A percentile compares a stretch with the other conserved stretches of the same genome.
Evolutionary conservation across 2,329 filamentous ascomycete genomes (phyloP).

Genomic region (Pseudocercospora ulei): DNA sequence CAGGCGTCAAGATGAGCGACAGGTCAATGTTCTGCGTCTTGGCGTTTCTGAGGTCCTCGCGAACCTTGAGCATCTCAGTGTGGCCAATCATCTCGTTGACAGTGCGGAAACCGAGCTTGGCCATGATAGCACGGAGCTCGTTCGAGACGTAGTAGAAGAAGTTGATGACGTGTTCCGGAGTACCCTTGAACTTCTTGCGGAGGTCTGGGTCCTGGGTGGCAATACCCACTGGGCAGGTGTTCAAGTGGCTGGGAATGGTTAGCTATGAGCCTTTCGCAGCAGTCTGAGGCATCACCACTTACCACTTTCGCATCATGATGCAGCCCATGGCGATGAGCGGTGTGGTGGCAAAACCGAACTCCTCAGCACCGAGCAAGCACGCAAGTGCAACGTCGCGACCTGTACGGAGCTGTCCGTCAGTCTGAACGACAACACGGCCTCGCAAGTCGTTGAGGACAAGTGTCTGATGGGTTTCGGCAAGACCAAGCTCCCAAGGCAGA

Average conservation of each 20-base stretch:
- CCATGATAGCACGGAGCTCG: slow-evolving; percentile 94
- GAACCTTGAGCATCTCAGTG: slow-evolving; percentile 73
- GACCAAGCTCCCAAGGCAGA: slow-evolving; percentile 90
- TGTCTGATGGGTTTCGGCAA: slow-evolving; percentile 94
- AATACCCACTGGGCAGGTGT: slow-evolving; percentile 85
- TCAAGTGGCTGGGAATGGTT: slow-evolving; percentile 38
- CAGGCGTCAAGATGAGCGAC: slow-evolving; percentile 83
- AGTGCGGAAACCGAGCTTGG: slow-evolving; percentile 83
- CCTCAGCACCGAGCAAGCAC: slow-evolving; percentile 90
- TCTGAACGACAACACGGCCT: slow-evolving; percentile 91
- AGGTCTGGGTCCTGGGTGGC: slow-evolving; percentile 92
- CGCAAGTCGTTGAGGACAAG: slow-evolving; percentile 90
- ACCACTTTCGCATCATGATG: slow-evolving; percentile 80
- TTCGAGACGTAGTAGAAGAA: slow-evolving; percentile 98
- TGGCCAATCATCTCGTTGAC: slow-evolving; percentile 97
- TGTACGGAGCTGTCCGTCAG: slow-evolving; percentile 85
- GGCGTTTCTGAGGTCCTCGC: slow-evolving; percentile 74
- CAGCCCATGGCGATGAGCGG: slow-evolving; percentile 95
- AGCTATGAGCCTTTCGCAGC: background rate
- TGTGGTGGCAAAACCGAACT: slow-evolving; percentile 93
- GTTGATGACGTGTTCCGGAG: slow-evolving; percentile 94
- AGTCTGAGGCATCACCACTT: slow-evolving; percentile 2
- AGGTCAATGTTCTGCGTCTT: slow-evolving; percentile 92
- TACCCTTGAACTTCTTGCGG: slow-evolving; percentile 84
- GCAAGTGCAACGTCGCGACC: slow-evolving; percentile 90